Evolutionary conservation across 2,329 filamentous ascomycete genomes (phyloP).

Genomic region (Coccinonectria pachysandricola): DNA sequence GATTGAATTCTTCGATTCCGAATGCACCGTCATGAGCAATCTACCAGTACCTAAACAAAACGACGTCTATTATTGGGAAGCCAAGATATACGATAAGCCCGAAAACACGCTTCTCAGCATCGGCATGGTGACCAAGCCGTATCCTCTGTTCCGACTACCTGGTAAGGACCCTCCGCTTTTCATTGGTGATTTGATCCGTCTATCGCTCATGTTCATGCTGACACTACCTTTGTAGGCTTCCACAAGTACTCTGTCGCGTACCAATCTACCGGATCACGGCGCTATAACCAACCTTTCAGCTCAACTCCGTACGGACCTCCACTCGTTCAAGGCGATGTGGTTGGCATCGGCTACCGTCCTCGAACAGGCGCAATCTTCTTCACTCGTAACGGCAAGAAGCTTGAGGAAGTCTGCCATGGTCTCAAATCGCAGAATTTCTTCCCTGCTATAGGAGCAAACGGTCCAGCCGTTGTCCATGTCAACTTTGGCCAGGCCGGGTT

Average conservation of each 20-base stretch:
- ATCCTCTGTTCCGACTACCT: constrained; percentile 86
- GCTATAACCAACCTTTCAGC: constrained; percentile 86
- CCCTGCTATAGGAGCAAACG: constrained; percentile 91
- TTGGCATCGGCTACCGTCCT: constrained; percentile 90
- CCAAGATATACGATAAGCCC: constrained; percentile 96
- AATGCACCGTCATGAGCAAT: constrained; percentile 95
- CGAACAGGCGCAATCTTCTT: constrained; percentile 95
- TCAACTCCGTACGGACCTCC: constrained; percentile 71
- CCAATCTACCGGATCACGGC: constrained; percentile 73
- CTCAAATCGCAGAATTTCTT: constrained; percentile 96
- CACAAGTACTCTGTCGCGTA: constrained; percentile 93
- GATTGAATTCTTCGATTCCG: constrained; percentile 97
- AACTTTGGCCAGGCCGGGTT: constrained; percentile 98
- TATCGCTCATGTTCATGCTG: too few species aligned
- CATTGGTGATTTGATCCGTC: too few species aligned
- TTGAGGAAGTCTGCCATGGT: constrained; percentile 89
- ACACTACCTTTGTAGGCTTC: too few species aligned
- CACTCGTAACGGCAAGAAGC: constrained; percentile 92
- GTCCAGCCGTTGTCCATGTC: constrained; percentile 84
- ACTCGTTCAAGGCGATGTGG: constrained; percentile 86
- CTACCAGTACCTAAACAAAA: constrained; percentile 96
- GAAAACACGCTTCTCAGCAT: constrained; percentile 80
- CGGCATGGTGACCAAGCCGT: constrained; percentile 93
- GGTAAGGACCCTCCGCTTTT: too few species aligned
- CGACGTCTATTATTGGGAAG: constrained; percentile 99